Evolutionary conservation across 805 yeast genomes (phyloP).

Genomic region (Priceomyces medius): DNA sequence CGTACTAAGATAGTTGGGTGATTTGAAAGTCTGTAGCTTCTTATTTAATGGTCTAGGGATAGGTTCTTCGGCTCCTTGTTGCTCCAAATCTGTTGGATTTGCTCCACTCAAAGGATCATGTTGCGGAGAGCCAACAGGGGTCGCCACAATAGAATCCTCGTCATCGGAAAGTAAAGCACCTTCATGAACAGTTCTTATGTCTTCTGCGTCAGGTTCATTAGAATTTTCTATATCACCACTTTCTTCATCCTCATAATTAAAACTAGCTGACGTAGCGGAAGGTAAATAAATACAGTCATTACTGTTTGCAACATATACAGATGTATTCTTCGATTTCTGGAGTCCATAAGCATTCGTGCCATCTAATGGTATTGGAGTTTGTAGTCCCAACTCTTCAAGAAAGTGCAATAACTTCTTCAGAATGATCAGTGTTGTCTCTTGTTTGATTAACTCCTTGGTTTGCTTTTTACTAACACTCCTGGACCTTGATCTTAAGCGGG

Average conservation of each 20-base stretch:
- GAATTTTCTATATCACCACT: conserved; percentile 30
- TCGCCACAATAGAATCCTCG: conserved; percentile 6
- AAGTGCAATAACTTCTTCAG: conserved; percentile 31
- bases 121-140: conserved; percentile 2
- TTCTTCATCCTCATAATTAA: conserved; percentile 44
- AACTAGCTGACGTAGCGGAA: conserved; percentile 39
- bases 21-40: conserved; percentile 23
- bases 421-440: conserved; percentile 37
- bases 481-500: conserved; percentile 13
- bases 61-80: background rate
- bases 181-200: conserved; percentile 7
- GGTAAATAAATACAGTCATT: conserved; percentile 41
- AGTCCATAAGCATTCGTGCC: conserved; percentile 23
- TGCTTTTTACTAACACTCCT: conserved; percentile 23
- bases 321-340: conserved; percentile 25
- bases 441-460: conserved; percentile 37
- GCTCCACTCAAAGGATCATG: background rate
- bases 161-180: conserved; percentile 12
- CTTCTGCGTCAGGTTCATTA: conserved; percentile 10
- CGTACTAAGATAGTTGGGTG: conserved; percentile 38
- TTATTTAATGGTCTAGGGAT: conserved; percentile 13
- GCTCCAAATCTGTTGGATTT: background rate
- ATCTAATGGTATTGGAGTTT: conserved; percentile 37
- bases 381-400: conserved; percentile 38
- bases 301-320: conserved; percentile 36